Conservation (phyloP, 257 asterid genomes). For the Fraxinus americana region DNA sequence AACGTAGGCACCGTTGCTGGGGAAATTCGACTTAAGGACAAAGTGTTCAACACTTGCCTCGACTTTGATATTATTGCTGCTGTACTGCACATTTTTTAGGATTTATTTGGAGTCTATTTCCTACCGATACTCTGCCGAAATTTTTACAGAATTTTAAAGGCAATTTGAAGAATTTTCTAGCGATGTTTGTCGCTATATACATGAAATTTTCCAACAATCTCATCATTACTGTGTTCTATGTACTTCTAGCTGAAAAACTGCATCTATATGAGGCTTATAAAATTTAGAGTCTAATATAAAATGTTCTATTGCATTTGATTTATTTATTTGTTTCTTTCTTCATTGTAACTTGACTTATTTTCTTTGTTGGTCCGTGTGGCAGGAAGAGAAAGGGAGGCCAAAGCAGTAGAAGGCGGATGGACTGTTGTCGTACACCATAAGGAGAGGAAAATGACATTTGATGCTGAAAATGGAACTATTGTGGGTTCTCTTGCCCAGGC, state of each 20-base stretch:
- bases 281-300: background rate
- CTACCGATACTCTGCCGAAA: no score
- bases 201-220: no score
- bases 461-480: constrained; percentile 73
- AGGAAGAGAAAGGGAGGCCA: constrained; percentile 69
- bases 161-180: no score
- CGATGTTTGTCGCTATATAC: no score
- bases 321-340: constrained; percentile 16
- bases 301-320: background rate
- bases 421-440: constrained; percentile 86
- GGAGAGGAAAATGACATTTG: constrained; percentile 90
- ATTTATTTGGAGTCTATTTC: no score
- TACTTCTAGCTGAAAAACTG: background rate
- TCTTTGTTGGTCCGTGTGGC: constrained; percentile 44
- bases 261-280: background rate
- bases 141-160: no score
- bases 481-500: constrained; percentile 93
- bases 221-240: background rate
- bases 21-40: no score
- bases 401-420: constrained; percentile 91
- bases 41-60: no score
- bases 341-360: constrained; percentile 1
- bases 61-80: no score
- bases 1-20: no score
- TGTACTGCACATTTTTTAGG: no score